phyloP scores from a whole-genome alignment of 1,139 yeast genomes.

The Zygoascus meyerae region DNA sequence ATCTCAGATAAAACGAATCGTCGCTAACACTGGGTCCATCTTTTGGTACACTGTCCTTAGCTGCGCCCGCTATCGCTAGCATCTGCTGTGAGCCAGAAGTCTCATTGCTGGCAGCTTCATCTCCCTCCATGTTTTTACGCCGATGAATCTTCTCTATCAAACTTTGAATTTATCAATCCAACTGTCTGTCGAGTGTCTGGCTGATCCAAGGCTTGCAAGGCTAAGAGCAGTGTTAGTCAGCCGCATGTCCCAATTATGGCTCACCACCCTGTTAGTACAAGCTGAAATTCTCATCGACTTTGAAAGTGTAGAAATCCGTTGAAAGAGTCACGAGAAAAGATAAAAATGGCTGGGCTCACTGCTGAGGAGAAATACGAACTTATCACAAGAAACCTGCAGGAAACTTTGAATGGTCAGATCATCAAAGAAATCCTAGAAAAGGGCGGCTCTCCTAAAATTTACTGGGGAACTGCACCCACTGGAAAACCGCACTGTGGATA shows the following conservation, averaged over 20 bases:
- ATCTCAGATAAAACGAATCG: slow-evolving; percentile 37
- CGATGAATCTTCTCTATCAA: neutral
- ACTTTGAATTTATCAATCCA: neutral
- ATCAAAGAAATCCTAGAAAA: slow-evolving; percentile 79
- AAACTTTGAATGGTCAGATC: slow-evolving; percentile 82
- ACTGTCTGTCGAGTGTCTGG: neutral
- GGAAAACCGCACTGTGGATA: slow-evolving; percentile 99
- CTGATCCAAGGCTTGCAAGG: no score
- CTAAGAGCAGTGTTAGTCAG: no score
- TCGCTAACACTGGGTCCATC: neutral
- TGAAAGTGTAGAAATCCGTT: no score
- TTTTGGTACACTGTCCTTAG: neutral
- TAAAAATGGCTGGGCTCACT: slow-evolving; percentile 15
- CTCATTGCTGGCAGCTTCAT: neutral
- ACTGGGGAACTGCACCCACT: slow-evolving; percentile 98
- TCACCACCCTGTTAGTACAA: no score
- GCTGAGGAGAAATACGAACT: slow-evolving; percentile 68
- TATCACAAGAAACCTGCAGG: slow-evolving; percentile 84
- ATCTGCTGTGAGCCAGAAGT: slow-evolving; percentile 4
- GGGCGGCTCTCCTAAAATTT: slow-evolving; percentile 74
- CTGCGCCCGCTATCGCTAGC: neutral
- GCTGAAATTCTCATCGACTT: no score
- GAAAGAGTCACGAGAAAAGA: no score
- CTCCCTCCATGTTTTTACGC: neutral
- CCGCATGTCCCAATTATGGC: neutral